Conservation (phyloP, 495 filamentous ascomycete species). For the Parmelia sp. region DNA sequence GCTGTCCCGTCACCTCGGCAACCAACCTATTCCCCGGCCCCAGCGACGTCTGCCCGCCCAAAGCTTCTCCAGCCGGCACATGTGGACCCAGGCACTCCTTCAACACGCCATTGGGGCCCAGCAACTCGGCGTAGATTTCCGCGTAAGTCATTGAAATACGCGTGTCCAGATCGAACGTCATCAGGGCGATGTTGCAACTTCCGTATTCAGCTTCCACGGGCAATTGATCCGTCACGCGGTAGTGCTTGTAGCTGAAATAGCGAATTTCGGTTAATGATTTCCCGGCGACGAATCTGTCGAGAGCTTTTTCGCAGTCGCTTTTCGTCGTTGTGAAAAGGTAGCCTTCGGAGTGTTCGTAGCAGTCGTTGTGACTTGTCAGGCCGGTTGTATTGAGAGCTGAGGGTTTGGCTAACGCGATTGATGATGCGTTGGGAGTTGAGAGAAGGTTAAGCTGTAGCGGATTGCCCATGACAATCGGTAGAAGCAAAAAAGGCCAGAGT, state of each 20-base stretch:
- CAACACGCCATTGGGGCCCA: neutral
- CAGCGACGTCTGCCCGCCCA: neutral
- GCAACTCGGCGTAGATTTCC: neutral
- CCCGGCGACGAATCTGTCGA: neutral
- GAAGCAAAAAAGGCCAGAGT: neutral
- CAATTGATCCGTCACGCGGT: neutral
- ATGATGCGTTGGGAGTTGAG: neutral
- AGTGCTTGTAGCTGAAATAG: neutral
- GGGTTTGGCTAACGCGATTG: neutral
- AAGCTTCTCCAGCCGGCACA: neutral
- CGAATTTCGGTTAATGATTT: neutral
- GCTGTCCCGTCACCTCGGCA: neutral
- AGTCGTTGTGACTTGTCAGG: neutral
- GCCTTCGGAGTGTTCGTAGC: neutral
- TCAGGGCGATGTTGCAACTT: neutral
- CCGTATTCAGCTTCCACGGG: neutral
- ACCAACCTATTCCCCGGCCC: neutral
- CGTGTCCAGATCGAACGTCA: neutral
- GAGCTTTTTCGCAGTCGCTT: neutral
- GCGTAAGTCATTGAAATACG: neutral
- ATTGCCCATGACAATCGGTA: neutral
- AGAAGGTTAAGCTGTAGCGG: neutral
- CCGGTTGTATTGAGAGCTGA: neutral
- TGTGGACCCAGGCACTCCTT: neutral
- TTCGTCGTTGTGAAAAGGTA: neutral